Evolutionary conservation across 176 grass and related monocot genomes (phyloP), one percentile per base, ranked within the genome.

Genomic region (barley (Hordeum vulgare)): DNA sequence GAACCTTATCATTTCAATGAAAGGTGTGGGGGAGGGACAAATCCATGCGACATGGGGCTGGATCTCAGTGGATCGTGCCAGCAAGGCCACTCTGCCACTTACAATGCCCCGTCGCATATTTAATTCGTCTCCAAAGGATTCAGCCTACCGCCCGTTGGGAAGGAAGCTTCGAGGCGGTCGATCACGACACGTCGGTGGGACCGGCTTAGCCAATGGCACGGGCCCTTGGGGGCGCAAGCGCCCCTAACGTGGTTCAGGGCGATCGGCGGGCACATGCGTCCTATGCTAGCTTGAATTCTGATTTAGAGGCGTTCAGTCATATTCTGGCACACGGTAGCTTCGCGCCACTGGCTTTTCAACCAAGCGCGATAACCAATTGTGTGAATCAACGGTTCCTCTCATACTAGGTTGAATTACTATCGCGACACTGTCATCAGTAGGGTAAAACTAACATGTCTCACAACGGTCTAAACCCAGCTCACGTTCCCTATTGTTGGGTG

Each of bases 71-170:
- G 85, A 94, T 88, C 85, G 49, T 88, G 88, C 88, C 85, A 94
- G 85, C 85, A 90, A 90, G 91, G 85, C 85, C 88, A 93, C 85
- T 90, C 81, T 90, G 74, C 88, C 85, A 78, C 88, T 90, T 93
- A 93, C 81, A 93, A 87, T 93, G 81, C 84, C 87, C 84, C 76
- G 71, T 78, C 90, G 81, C 77, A 65, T 85, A 90, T 93, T 93
- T 93, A 93, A 90, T 77, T 93, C 81, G 81, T 89, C 76, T 87
- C 76, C 90, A 92, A 85, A 87, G 87, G 90, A 89, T 92, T 89
- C 84, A 77, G 77, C 89, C n/a, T n/a, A n/a, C n/a, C n/a, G 90
- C 87, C 85, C 66, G 9, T 24, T 37, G 27, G 39, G 77, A 80
- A 80, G 37, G 59, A 41, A 66, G 61, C 77, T 80, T 80, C 61